phyloP scores from a whole-genome alignment of 306 rosid species.

The Calophaca sinica region DNA sequence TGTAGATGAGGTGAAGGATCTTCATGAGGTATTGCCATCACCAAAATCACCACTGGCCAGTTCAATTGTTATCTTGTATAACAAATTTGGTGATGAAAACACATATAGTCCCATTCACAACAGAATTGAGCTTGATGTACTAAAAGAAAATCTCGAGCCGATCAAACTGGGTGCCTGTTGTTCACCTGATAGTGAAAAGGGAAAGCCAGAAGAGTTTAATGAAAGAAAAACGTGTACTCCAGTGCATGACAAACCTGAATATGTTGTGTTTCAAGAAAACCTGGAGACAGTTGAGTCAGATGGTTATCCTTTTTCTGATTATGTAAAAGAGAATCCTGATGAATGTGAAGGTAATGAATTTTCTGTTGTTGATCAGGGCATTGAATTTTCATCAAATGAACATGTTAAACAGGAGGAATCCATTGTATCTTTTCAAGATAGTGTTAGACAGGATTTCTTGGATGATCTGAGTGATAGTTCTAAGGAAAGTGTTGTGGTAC shows the following conservation, averaged over 20 bases:
- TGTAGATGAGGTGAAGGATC: slow-evolving; percentile 70
- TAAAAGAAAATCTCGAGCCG: slow-evolving; percentile 53
- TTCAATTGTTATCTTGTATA: slow-evolving; percentile 58
- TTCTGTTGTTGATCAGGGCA: slow-evolving; percentile 65
- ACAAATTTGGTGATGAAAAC: slow-evolving; percentile 62
- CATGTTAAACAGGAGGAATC: slow-evolving; percentile 50
- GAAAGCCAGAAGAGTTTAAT: slow-evolving; percentile 39
- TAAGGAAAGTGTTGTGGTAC: slow-evolving; percentile 43
- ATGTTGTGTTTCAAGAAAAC: slow-evolving; percentile 51
- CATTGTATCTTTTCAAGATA: slow-evolving; percentile 46
- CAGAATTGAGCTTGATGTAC: slow-evolving; percentile 50
- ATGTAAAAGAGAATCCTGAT: slow-evolving; percentile 50
- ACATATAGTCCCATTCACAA: slow-evolving; percentile 42
- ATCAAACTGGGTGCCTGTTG: slow-evolving; percentile 44
- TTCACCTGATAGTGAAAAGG: slow-evolving; percentile 46
- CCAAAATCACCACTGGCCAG: slow-evolving; percentile 58
- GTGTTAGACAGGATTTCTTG: slow-evolving; percentile 44
- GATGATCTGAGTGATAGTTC: slow-evolving; percentile 48
- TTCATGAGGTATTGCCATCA: slow-evolving; percentile 70
- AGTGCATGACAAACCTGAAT: slow-evolving; percentile 49
- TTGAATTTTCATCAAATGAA: slow-evolving; percentile 57
- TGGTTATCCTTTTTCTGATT: slow-evolving; percentile 40
- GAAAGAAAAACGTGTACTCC: slow-evolving; percentile 52
- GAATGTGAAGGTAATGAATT: slow-evolving; percentile 57
- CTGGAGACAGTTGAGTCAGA: slow-evolving; percentile 47